Percentiles rank a stretch among this genome's conserved stretches.
These are phyloP conservation scores for Epicoccum nigrum DNA, from an alignment of 2,329 filamentous ascomycete genomes.

Conservation along the genomic window DNA sequence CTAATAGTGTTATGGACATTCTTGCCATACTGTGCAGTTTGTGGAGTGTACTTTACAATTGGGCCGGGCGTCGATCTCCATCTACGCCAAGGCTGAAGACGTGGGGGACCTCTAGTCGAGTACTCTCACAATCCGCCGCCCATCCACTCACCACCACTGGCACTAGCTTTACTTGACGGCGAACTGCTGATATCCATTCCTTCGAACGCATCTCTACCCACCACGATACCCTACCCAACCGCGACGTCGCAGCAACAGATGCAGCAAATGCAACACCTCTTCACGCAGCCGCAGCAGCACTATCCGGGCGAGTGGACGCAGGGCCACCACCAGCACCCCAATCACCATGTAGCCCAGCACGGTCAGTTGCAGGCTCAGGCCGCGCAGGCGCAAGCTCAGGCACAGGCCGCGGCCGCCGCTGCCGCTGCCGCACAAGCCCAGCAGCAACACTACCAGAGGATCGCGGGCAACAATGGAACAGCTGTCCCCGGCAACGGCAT, in stretches of 20 bases:
- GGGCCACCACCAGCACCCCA: conserved; percentile 49
- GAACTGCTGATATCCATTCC: conserved; percentile 11
- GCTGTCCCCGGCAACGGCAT: conserved; percentile 45
- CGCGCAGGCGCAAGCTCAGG: conserved; percentile 53
- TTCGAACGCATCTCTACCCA: conserved; percentile 11
- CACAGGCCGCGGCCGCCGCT: conserved; percentile 58
- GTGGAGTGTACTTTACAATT: too few relatives aligned
- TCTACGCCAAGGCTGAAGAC: conserved; percentile 17
- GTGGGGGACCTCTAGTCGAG: conserved; percentile 38
- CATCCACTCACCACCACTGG: conserved; percentile 16
- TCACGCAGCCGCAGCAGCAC: conserved; percentile 69
- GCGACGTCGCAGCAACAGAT: conserved; percentile 20
- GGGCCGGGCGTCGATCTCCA: conserved; percentile 30
- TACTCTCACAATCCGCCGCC: conserved; percentile 24
- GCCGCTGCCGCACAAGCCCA: conserved; percentile 59
- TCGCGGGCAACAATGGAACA: conserved; percentile 69
- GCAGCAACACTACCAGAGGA: conserved; percentile 71
- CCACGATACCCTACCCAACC: conserved; percentile 15
- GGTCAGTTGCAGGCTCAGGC: conserved; percentile 54
- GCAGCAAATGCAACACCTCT: conserved; percentile 63
- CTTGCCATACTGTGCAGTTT: too few relatives aligned
- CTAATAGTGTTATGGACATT: too few relatives aligned
- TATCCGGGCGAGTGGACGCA: conserved; percentile 61
- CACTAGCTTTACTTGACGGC: conserved; percentile 16
- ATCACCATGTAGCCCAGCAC: conserved; percentile 50